Base-by-base conservation (phyloP, 768 basidiomycete genomes). In the Gelatoporia subvermispora region DNA sequence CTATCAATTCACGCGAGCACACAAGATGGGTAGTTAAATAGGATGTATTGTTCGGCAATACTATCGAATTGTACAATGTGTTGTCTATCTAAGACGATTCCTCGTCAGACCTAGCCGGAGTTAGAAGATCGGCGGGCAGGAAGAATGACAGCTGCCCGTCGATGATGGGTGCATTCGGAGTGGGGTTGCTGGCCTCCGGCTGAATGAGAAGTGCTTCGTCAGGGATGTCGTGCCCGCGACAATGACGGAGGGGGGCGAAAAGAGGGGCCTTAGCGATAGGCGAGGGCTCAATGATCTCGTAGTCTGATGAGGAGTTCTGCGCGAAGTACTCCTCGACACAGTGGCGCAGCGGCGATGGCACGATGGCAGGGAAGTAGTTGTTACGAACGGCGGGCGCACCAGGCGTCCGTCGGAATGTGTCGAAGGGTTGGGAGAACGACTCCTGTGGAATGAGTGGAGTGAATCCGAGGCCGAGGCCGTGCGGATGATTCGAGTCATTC, bases 401-500 rank as follows among this genome's bases (percentile, higher is more conserved):
- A 22, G 52, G 52, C 36, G 52, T 53, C 20, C 52, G 52, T 20
- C 52, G 48, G 48, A 50, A 35, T 31, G 44, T 37, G 2, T 25
- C 48, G 36, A 45, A 35, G 48, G 52, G 52, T 22, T 25, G 43
- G 21, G 50, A 45, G 20, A 45, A 37, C 38, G 48, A 38, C 48
- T 53, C 52, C 41, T 31, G 40, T 23, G 13, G 43, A 34, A 31
- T 11, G 51, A 48, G n/a, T 21, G 24, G 22, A 18, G 41, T 23
- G 41, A 36, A 21, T 16, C 25, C 49, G 47, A 25, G 20, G 4
- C 35, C 47, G 3, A 16, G 17, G 20, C n/a, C 16, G 38, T 31
- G 28, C 5, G 13, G 5, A 13, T 13, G 28, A 13, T 31, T 13
- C 5, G 28, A 31, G 28, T 31, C n/a, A n/a, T n/a, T n/a, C n/a